A percentile compares a stretch with the other conserved stretches of the same genome.
phyloP scores from a whole-genome alignment of 805 yeast species.

The Myxozyma sirexii region DNA sequence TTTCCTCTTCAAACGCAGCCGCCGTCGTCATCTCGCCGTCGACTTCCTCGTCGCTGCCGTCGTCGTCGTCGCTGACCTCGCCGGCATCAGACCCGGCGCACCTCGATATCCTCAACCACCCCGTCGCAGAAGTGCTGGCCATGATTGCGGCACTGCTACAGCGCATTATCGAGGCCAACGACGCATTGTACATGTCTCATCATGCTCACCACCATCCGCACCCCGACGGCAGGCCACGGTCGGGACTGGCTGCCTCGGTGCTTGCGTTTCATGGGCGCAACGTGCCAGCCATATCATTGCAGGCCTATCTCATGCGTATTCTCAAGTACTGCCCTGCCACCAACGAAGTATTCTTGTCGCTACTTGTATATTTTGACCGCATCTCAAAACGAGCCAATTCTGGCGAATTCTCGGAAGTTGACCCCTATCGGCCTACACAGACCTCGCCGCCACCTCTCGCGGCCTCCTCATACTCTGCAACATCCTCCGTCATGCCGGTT shows the following conservation, averaged over 20 bases:
- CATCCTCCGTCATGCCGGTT: slow-evolving; percentile 6
- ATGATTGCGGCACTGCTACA: slow-evolving; percentile 87
- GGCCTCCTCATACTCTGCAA: background rate
- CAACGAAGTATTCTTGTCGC: slow-evolving; percentile 87
- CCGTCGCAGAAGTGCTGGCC: slow-evolving; percentile 73
- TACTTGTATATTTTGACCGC: slow-evolving; percentile 91
- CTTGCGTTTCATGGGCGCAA: slow-evolving; percentile 94
- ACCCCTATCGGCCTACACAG: background rate
- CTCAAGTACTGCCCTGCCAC: slow-evolving; percentile 98
- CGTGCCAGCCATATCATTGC: slow-evolving; percentile 91
- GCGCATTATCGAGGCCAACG: slow-evolving; percentile 89
- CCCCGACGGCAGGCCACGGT: slow-evolving; percentile 18
- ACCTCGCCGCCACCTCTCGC: background rate
- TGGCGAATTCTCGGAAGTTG: slow-evolving; percentile 8
- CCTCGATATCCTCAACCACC: slow-evolving; percentile 77
- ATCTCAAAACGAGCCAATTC: slow-evolving; percentile 79
- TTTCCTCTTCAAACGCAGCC: background rate
- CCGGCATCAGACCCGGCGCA: slow-evolving; percentile 41
- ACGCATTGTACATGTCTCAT: slow-evolving; percentile 63
- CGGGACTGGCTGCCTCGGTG: slow-evolving; percentile 41
- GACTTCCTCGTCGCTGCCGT: slow-evolving; percentile 5
- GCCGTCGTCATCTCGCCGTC: slow-evolving; percentile 9
- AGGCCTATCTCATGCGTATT: slow-evolving; percentile 86
- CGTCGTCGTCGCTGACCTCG: slow-evolving; percentile 11
- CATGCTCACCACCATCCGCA: slow-evolving; percentile 29